Percentiles rank a stretch among this genome's conserved stretches.
These are phyloP conservation scores for Omphalotus guepiniiformis DNA, from an alignment of 768 basidiomycete species.

Conservation along the genomic window DNA sequence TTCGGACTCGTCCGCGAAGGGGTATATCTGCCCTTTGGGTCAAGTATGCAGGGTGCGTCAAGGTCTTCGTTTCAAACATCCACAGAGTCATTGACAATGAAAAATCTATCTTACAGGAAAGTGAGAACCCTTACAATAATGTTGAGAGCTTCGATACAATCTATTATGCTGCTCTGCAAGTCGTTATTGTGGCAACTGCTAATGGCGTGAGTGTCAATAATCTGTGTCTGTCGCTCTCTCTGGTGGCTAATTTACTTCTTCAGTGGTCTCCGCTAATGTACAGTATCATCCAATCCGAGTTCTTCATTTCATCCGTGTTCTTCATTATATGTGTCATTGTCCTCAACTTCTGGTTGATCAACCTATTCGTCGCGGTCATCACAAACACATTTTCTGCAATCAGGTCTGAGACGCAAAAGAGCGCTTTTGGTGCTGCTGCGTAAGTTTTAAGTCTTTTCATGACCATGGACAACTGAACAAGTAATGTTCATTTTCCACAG, in stretches of 20 bases:
- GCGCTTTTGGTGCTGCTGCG: constrained; percentile 86
- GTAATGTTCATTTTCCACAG: constrained; percentile 2
- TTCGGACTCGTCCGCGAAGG: constrained; percentile 48
- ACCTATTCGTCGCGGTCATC: constrained; percentile 93
- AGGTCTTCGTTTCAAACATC: not conserved
- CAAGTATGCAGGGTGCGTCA: constrained; percentile 75
- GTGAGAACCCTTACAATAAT: constrained; percentile 58
- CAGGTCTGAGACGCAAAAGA: constrained; percentile 78
- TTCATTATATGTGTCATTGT: constrained; percentile 82
- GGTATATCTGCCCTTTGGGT: constrained; percentile 86
- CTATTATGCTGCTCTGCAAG: constrained; percentile 74
- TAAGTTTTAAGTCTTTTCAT: constrained; percentile 28
- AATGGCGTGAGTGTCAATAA: constrained; percentile 51
- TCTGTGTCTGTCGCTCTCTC: not conserved
- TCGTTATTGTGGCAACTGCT: constrained; percentile 78
- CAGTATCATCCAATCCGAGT: constrained; percentile 83
- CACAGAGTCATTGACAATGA: not conserved
- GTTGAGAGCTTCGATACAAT: constrained; percentile 88
- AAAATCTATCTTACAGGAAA: constrained; percentile 40
- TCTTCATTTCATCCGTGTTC: constrained; percentile 81
- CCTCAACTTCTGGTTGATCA: constrained; percentile 92
- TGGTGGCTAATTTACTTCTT: not conserved
- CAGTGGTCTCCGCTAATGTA: constrained; percentile 88
- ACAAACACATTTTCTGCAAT: constrained; percentile 91
- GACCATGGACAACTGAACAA: not conserved